Base-by-base conservation (phyloP, 2,329 filamentous ascomycete species). In the Rhytidhysteron rufulum region DNA sequence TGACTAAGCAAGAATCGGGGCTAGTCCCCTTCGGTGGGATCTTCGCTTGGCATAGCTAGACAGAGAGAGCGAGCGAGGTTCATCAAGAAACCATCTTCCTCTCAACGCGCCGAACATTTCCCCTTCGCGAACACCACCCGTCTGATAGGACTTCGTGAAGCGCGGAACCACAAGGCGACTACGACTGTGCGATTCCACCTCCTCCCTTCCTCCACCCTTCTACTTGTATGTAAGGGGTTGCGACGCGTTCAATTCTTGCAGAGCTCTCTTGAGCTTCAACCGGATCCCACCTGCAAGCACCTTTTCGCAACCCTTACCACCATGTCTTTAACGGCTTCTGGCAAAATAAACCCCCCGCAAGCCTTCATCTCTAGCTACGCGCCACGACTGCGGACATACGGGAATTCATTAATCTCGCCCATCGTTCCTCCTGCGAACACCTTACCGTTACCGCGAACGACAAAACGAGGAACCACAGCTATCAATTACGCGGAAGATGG, bases 401-500 rank as follows among this genome's bases (percentile, higher is more conserved):
- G 85, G 65, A 97, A 97, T 71, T 88, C 91, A 27, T 81, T 97
- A 40, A 79, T 96, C 46, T 88, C 87, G 18, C 90, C 91, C 25
- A 82, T 93, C 47, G 79, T 91, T 46, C 86, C 85, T 48, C 78
- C 78, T 40, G 82, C 81, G 47, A 77, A 83, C 42, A 77, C 80
- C n/a, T 66, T 79, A 2, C 83, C 81, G 18, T 79, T 84, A 29
- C 71, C 87, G 54, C 82, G 91, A 62, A 95, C 87, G n/a, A 97
- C 93, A 7, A 97, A 98, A 73, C 85, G 93, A 67, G 93, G 93
- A 42, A 97, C 93, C 2, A 93, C 88, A 24, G 87, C 91, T 48
- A 93, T 97, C 69, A 98, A 96, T 70, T 98, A 98, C 62, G 91
- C 93, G 18, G 93, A 98, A 63, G 91, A 97, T 63, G 90, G 90